Conservation (phyloP, 306 rosid species). For the Phaseolus lunatus region DNA sequence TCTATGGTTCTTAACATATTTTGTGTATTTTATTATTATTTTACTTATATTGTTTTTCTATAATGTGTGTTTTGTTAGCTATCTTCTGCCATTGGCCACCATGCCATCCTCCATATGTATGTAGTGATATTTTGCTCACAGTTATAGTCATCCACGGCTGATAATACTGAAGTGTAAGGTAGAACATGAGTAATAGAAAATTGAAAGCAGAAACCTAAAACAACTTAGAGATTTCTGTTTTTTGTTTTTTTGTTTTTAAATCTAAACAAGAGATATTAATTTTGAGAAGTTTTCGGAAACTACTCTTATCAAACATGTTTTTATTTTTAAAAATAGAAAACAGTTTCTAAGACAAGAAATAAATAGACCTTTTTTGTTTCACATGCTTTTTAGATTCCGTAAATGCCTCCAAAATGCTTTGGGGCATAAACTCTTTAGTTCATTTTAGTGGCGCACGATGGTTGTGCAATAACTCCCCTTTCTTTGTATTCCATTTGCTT, state of each 20-base stretch:
- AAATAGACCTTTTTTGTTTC: neutral
- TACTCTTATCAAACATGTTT: neutral
- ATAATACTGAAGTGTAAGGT: no score
- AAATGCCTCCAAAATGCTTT: constrained; percentile 65
- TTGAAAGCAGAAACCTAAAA: no score
- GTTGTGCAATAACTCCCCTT: constrained; percentile 32
- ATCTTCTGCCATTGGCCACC: neutral
- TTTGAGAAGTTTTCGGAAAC: neutral
- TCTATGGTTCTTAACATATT: neutral
- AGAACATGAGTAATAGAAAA: no score
- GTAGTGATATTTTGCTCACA: neutral
- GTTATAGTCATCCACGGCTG: neutral
- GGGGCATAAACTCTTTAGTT: constrained; percentile 41
- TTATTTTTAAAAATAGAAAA: neutral
- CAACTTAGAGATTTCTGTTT: no score
- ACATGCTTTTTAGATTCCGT: constrained; percentile 51
- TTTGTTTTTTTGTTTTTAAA: no score
- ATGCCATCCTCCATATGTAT: neutral
- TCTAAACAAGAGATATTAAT: no score
- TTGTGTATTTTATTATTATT: neutral
- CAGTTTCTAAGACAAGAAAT: neutral
- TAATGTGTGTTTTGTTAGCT: neutral
- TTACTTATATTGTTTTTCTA: neutral
- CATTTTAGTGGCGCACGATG: neutral
- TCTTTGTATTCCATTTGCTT: neutral